Conservation (phyloP, 148 eudicot genomes). For the Nyssa sinensis region DNA sequence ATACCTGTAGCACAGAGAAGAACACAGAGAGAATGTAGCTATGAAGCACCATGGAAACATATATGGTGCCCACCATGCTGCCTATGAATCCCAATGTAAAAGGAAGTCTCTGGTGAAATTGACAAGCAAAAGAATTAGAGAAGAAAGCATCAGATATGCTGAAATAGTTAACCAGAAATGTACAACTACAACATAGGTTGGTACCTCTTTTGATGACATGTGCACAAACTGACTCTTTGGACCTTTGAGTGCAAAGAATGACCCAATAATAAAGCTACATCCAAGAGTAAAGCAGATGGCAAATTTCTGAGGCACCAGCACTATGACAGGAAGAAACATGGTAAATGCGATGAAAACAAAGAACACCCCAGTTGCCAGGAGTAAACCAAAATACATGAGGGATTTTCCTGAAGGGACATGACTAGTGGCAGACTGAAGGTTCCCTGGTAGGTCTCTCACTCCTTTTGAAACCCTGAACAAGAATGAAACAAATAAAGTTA, state of each 20-base stretch:
- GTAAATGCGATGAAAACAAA: constrained; percentile 93
- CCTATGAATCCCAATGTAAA: constrained; percentile 88
- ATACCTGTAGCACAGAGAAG: constrained; percentile 91
- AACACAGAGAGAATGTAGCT: constrained; percentile 90
- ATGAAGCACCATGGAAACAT: constrained; percentile 98
- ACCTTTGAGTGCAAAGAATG: constrained; percentile 89
- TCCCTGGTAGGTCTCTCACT: constrained; percentile 88
- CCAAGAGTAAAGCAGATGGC: constrained; percentile 94
- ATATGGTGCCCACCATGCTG: constrained; percentile 87
- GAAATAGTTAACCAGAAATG: neutral
- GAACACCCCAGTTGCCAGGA: constrained; percentile 89
- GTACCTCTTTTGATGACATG: constrained; percentile 91
- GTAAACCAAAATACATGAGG: constrained; percentile 86
- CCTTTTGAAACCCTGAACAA: constrained; percentile 85
- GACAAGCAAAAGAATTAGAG: neutral
- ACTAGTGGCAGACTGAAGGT: constrained; percentile 86
- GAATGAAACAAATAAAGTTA: constrained; percentile 7
- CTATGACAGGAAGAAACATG: constrained; percentile 93
- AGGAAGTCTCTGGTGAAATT: constrained; percentile 79
- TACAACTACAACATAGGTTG: neutral
- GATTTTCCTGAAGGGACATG: constrained; percentile 89
- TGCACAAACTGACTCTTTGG: constrained; percentile 87
- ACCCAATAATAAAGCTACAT: constrained; percentile 82
- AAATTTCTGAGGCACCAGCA: constrained; percentile 93
- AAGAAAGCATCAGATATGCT: neutral